Base-by-base conservation (phyloP, 2,329 filamentous ascomycete species). In the Geosmithia putterillii region DNA sequence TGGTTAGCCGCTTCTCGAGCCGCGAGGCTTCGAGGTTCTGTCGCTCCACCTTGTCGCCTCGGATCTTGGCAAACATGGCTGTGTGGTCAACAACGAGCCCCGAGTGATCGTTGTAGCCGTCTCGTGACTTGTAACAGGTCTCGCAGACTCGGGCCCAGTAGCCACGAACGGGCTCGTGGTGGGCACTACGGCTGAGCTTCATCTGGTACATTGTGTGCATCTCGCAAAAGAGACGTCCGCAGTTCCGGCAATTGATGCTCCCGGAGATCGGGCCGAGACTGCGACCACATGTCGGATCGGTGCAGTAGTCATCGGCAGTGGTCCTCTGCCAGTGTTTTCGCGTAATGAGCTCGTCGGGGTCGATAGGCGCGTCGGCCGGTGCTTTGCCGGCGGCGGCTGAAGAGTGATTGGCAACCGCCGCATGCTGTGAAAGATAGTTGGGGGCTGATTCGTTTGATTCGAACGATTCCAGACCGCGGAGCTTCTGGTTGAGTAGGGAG, bases 131-230 rank as follows among this genome's bases (percentile, higher is more conserved):
- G 66, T 92, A 98, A 64, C 92, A 98, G n/a, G 92, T 96, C 66
- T 98, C 92, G 58, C 92, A 98, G 2, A 96, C 90, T 42, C 92
- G 70, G 53, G 86, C 94, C 92, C 92, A 98, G 52, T 86, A 76
- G 7, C 92, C 92, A 48, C 90, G 72, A 2, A 92, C 78, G 0
- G 92, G 90, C 50, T 98, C 92, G 62, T 95, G 87, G 46, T 81
- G 76, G 4, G 92, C 92, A 23, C 88, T 83, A 44, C 89, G 74
- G 8, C 89, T 95, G 10, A 98, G 71, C 68, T 94, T 95, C 85
- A 96, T 96, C 66, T 98, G 90, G 57, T 96, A 98, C 89, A 98
- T 95, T 42, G 92, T 96, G 60, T 98, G 92, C 52, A 90, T 86
- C 57, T 96, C 92, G 62, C 92, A 98, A 58, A 96, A 98, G 36